These are phyloP conservation scores for Chaetomium fimeti DNA, from an alignment of 495 filamentous ascomycete species.

Conservation along the genomic window DNA sequence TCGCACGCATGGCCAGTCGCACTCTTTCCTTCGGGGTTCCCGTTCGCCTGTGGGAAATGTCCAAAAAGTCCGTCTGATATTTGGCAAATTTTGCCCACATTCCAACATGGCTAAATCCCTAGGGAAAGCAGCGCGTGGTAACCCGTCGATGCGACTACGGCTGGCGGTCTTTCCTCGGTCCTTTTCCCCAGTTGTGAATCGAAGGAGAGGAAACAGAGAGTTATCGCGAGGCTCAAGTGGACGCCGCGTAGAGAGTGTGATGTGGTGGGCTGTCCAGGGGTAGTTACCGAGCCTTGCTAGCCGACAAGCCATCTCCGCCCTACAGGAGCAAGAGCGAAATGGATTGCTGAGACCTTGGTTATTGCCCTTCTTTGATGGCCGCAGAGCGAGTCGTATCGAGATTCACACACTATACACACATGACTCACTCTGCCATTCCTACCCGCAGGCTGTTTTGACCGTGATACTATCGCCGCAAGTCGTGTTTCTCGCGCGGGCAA, in stretches of 20 bases:
- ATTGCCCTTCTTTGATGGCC: too few relatives aligned
- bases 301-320: not conserved
- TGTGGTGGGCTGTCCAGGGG: not conserved
- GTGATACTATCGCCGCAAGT: not conserved
- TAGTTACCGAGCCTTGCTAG: not conserved
- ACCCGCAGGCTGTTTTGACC: not conserved
- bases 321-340: not conserved
- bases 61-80: conserved; percentile 2
- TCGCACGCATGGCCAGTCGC: not conserved
- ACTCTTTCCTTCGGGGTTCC: not conserved
- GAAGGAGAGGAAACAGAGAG: not conserved
- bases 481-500: not conserved
- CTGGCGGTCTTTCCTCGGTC: conserved; percentile 16
- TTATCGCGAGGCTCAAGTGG: not conserved
- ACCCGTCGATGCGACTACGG: not conserved
- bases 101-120: not conserved
- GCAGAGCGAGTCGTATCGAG: too few relatives aligned
- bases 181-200: not conserved
- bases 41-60: not conserved
- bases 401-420: too few relatives aligned
- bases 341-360: not conserved
- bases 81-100: conserved; percentile 8
- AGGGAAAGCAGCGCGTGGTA: not conserved
- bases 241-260: not conserved
- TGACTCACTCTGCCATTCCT: not conserved